Percentiles rank a stretch among this genome's conserved stretches.
These are phyloP conservation scores for Phoenix dactylifera DNA, from an alignment of 176 grass and related monocot genomes.

Conservation along the genomic window DNA sequence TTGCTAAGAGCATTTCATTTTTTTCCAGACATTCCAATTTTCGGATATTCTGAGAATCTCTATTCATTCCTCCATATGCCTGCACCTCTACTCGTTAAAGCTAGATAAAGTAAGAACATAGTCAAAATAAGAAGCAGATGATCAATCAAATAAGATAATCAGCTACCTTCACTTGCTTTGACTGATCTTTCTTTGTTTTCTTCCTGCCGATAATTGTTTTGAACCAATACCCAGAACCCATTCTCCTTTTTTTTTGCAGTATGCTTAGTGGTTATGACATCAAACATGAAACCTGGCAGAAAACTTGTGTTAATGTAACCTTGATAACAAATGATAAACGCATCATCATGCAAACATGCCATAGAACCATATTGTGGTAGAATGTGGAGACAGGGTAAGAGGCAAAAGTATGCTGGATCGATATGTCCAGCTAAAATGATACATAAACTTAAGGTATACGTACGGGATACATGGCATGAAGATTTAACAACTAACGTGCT, in stretches of 20 bases:
- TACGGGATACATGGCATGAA: too few relatives aligned
- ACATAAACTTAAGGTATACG: too few relatives aligned
- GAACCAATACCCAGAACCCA: slow-evolving; percentile 88
- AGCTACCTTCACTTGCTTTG: slow-evolving; percentile 52
- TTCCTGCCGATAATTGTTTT: slow-evolving; percentile 85
- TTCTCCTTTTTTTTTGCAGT: slow-evolving; percentile 26
- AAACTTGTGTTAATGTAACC: slow-evolving; percentile 20
- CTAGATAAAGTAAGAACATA: slow-evolving; percentile 1
- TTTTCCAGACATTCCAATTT: too few relatives aligned
- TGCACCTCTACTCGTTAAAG: background rate
- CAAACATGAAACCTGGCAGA: slow-evolving; percentile 9
- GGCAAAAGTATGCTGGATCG: too few relatives aligned
- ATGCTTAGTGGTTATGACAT: slow-evolving; percentile 10
- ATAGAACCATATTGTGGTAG: too few relatives aligned
- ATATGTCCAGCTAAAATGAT: too few relatives aligned
- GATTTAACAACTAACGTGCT: too few relatives aligned
- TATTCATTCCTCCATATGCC: too few relatives aligned
- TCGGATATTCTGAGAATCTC: too few relatives aligned
- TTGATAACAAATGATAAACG: slow-evolving; percentile 1
- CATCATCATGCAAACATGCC: too few relatives aligned
- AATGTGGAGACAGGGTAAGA: too few relatives aligned
- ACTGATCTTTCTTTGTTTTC: slow-evolving; percentile 49
- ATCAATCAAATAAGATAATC: background rate
- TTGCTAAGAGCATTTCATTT: too few relatives aligned
- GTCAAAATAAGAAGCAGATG: background rate